phyloP scores from a whole-genome alignment of 2,329 filamentous ascomycete genomes.

The Aspergillus sp. region DNA sequence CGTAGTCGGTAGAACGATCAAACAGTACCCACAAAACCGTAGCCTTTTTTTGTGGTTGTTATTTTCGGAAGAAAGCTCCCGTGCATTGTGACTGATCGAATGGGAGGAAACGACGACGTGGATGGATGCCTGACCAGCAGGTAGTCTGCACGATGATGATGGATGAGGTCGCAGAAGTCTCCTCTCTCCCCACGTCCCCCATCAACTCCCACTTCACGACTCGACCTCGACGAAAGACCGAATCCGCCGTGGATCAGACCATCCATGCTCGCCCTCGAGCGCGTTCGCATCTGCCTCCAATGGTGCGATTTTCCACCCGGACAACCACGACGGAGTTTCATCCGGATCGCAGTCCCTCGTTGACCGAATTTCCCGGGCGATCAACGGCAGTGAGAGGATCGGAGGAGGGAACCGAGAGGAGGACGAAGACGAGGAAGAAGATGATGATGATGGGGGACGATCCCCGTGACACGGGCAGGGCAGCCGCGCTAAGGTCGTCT shows the following conservation, averaged over 20 bases:
- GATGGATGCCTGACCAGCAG: background rate
- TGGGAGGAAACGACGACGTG: background rate
- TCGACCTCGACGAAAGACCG: conserved; percentile 20
- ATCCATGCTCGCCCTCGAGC: conserved; percentile 14
- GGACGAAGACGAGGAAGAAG: background rate
- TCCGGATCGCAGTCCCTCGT: background rate
- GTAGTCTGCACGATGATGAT: background rate
- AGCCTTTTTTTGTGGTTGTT: background rate
- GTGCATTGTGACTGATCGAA: background rate
- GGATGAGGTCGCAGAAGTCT: conserved; percentile 1
- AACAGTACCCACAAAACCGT: background rate
- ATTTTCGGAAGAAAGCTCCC: background rate
- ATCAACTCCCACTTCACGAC: conserved; percentile 6
- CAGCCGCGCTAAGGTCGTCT: conserved; percentile 24
- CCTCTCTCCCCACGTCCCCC: conserved; percentile 4
- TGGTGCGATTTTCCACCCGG: background rate
- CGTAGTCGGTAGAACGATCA: background rate
- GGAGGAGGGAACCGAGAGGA: conserved; percentile 1
- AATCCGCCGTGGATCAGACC: conserved; percentile 16
- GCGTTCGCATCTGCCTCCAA: background rate
- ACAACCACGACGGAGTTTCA: background rate
- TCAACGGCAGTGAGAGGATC: background rate
- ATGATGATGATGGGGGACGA: conserved; percentile 18
- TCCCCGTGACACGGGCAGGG: conserved; percentile 29
- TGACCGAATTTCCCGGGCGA: conserved; percentile 5